Conservation (phyloP, 257 asterid genomes). For the Leptodermis oblonga region DNA sequence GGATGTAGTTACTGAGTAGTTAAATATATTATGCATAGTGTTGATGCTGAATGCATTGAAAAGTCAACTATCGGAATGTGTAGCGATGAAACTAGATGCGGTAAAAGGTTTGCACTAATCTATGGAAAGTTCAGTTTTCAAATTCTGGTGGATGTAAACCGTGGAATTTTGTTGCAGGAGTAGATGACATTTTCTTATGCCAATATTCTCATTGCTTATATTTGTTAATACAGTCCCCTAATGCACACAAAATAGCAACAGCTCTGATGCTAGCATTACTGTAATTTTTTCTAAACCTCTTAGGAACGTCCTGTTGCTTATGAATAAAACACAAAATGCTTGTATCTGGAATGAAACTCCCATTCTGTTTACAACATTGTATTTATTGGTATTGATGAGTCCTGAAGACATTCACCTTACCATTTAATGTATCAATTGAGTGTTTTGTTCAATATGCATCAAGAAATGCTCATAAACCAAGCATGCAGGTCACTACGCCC, state of each 20-base stretch:
- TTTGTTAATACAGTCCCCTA: neutral
- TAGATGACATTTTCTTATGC: neutral
- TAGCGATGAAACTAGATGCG: neutral
- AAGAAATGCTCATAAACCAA: slow-evolving; percentile 22
- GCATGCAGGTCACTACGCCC: slow-evolving; percentile 74
- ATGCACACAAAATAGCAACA: neutral
- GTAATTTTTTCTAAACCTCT: neutral
- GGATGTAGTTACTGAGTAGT: neutral
- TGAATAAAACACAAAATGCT: neutral
- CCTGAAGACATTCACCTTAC: neutral
- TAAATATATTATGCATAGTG: neutral
- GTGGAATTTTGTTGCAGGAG: neutral
- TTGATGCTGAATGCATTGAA: neutral
- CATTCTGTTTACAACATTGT: neutral
- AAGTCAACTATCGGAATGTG: neutral
- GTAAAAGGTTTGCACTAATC: neutral
- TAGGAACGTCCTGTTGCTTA: neutral
- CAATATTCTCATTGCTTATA: neutral
- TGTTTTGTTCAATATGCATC: neutral
- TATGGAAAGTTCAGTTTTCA: neutral
- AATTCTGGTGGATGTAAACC: neutral
- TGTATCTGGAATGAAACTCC: neutral
- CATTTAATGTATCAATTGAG: neutral
- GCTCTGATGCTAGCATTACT: neutral
- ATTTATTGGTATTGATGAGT: neutral